Evolutionary conservation across 345 rosid genomes (phyloP).

Genomic region (Citrus trifoliata): DNA sequence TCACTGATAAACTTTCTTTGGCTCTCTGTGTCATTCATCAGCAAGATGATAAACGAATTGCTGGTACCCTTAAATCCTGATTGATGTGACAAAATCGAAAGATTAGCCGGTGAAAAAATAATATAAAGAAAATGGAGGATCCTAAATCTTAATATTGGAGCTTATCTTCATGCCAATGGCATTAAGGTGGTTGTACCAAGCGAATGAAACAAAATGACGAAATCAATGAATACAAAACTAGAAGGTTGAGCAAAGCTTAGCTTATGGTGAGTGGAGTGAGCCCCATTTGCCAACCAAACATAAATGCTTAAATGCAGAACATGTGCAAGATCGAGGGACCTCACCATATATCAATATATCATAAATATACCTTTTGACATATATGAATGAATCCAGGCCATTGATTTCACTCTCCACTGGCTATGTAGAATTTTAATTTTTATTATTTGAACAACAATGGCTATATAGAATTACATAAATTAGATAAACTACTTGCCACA

Average conservation of each 20-base stretch:
- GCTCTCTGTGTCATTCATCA: background rate
- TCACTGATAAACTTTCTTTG: background rate
- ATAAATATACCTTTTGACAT: background rate
- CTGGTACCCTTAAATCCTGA: background rate
- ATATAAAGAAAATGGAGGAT: background rate
- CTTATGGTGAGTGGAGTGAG: background rate
- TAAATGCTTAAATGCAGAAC: slow-evolving; percentile 34
- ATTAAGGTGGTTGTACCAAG: background rate
- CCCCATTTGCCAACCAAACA: slow-evolving; percentile 12
- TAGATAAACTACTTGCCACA: background rate
- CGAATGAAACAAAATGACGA: background rate
- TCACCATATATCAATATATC: slow-evolving; percentile 2
- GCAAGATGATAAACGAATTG: background rate
- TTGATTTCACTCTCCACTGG: background rate
- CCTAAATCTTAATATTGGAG: background rate
- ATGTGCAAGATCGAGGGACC: slow-evolving; percentile 36
- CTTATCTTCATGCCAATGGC: background rate
- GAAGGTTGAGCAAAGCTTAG: background rate
- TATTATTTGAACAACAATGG: no score
- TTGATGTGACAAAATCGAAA: background rate
- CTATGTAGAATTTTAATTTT: background rate
- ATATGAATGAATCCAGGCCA: slow-evolving; percentile 1
- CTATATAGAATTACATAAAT: background rate
- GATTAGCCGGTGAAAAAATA: background rate
- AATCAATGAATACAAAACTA: slow-evolving; percentile 6